phyloP scores from a whole-genome alignment of 176 grass and related monocot species.

The Phragmites australis region DNA sequence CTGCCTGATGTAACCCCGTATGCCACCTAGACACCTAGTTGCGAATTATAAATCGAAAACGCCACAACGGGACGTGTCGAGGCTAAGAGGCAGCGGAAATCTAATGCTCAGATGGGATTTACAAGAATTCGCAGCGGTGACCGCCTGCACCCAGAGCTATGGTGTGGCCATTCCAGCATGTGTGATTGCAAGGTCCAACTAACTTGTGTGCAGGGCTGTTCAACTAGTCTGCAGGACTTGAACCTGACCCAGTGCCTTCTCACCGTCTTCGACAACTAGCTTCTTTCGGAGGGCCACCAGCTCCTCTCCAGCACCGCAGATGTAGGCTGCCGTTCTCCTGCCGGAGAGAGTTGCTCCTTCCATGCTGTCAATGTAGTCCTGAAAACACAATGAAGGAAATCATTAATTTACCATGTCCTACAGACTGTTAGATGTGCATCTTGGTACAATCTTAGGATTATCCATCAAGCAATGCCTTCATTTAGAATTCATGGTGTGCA shows the following conservation, averaged over 20 bases:
- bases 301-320: constrained; percentile 73
- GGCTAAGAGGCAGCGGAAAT: constrained; percentile 19
- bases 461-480: not conserved
- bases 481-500: not conserved
- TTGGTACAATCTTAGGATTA: not conserved
- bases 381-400: constrained; percentile 21
- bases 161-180: constrained; percentile 15
- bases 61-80: not conserved
- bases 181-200: constrained; percentile 43
- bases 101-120: constrained; percentile 31
- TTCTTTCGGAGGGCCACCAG: constrained; percentile 64
- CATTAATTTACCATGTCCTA: not conserved
- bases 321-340: constrained; percentile 74
- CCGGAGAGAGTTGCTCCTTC: constrained; percentile 97
- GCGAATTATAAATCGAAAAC: constrained; percentile 20
- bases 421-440: not conserved
- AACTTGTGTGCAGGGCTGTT: constrained; percentile 48
- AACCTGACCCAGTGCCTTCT: constrained; percentile 38
- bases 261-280: constrained; percentile 29
- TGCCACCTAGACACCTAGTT: constrained; percentile 60
- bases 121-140: constrained; percentile 37
- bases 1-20: constrained; percentile 86
- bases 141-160: constrained; percentile 8
- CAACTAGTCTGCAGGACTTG: constrained; percentile 52
- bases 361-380: constrained; percentile 99